phyloP scores from a whole-genome alignment of 2,329 filamentous ascomycete species.

The Diaporthe sp. region DNA sequence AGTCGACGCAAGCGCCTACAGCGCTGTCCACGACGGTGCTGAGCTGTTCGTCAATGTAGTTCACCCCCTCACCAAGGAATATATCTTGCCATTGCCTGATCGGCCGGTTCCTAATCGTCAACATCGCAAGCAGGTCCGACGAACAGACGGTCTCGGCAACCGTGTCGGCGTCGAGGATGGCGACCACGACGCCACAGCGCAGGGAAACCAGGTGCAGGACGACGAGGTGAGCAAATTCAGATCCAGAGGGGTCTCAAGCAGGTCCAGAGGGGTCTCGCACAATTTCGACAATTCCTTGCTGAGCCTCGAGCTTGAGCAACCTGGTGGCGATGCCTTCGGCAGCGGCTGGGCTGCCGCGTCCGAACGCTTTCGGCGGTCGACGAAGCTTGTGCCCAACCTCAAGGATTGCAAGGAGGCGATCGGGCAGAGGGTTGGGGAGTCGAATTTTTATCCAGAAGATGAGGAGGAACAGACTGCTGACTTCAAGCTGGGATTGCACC shows the following conservation, averaged over 20 bases:
- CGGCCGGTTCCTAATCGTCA: constrained; percentile 12
- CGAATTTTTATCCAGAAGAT: constrained; percentile 27
- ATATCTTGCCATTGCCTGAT: constrained; percentile 34
- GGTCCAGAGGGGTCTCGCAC: not conserved
- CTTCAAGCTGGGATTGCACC: not conserved
- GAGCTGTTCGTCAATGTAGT: constrained; percentile 34
- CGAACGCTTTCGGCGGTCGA: constrained; percentile 31
- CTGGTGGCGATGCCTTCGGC: constrained; percentile 24
- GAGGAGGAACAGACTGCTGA: constrained; percentile 30
- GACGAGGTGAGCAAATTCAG: constrained; percentile 25
- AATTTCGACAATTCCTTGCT: not conserved
- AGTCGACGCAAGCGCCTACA: constrained; percentile 22
- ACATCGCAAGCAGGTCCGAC: not conserved
- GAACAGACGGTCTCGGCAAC: not conserved
- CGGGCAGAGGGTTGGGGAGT: constrained; percentile 9
- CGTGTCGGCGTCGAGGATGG: not conserved
- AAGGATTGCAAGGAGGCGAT: constrained; percentile 37
- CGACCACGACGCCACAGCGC: not conserved
- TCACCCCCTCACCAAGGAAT: constrained; percentile 38
- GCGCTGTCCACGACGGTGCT: not conserved
- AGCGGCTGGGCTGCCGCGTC: constrained; percentile 37
- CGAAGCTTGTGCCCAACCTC: constrained; percentile 34
- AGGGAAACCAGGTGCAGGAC: not conserved
- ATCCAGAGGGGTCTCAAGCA: not conserved
- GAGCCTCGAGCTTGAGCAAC: not conserved